Evolutionary conservation across 78 protist species (phyloP).

Genomic region (Polysphondylium violaceum): DNA sequence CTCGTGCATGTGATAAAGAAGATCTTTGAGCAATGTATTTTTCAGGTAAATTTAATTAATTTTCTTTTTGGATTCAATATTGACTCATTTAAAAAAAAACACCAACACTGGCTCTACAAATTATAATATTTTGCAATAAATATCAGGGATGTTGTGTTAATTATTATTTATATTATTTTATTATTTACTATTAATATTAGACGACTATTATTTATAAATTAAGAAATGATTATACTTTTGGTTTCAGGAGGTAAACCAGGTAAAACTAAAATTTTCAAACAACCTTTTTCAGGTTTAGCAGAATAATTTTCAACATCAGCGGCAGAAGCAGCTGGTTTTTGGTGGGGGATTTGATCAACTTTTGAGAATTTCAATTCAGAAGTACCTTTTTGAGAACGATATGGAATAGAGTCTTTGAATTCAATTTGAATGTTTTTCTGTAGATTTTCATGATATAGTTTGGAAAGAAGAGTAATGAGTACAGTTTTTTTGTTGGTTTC

Average conservation of each 20-base stretch:
- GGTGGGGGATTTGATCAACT: constrained; percentile 22
- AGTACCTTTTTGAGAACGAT: constrained; percentile 59
- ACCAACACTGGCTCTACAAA: no score
- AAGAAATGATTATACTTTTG: no score
- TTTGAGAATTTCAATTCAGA: constrained; percentile 21
- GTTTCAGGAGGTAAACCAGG: constrained; percentile 44
- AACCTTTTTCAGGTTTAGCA: constrained; percentile 12
- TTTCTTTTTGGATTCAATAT: no score
- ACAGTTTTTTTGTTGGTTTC: constrained; percentile 76
- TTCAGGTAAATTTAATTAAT: no score
- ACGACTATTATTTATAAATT: no score
- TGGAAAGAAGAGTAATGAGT: constrained; percentile 49
- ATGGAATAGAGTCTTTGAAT: constrained; percentile 31
- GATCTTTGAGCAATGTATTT: no score
- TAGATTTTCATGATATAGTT: constrained; percentile 26
- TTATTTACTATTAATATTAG: no score
- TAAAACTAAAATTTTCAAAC: constrained; percentile 25
- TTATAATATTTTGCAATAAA: no score
- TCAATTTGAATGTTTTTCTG: constrained; percentile 17
- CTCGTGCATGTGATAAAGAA: no score
- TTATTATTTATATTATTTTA: no score
- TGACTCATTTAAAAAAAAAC: no score
- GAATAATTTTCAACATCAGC: background rate
- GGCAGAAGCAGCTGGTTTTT: background rate
- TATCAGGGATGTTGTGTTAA: no score